Evolutionary conservation across 2,329 filamentous ascomycete genomes (phyloP).

Genomic region (Aspergillus neotritici): DNA sequence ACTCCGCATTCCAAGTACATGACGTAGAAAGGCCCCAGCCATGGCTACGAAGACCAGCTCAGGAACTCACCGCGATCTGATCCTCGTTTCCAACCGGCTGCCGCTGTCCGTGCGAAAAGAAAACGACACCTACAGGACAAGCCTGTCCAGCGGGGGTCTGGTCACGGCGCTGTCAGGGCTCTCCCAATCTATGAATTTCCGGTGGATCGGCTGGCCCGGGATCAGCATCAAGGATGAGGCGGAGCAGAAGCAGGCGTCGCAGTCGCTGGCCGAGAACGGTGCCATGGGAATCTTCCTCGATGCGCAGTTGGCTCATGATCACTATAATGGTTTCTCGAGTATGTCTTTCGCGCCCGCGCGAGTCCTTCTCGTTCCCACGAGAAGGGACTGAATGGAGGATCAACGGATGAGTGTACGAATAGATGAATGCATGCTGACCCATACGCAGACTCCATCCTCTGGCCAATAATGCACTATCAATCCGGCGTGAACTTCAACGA

Average conservation of each 20-base stretch:
- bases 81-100: conserved; percentile 85
- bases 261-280: conserved; percentile 70
- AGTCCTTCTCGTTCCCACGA: background rate
- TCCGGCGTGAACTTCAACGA: conserved; percentile 92
- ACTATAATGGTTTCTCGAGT: conserved; percentile 98
- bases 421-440: background rate
- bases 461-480: conserved; percentile 96
- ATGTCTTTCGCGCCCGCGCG: conserved; percentile 28
- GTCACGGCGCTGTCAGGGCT: conserved; percentile 85
- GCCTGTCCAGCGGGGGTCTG: conserved; percentile 84
- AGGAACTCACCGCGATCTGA: conserved; percentile 21
- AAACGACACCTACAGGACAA: conserved; percentile 75
- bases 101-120: conserved; percentile 86
- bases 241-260: conserved; percentile 63
- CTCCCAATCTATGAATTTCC: conserved; percentile 81
- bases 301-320: conserved; percentile 78
- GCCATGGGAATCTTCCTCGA: conserved; percentile 83
- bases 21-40: too few relatives aligned
- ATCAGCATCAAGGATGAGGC: conserved; percentile 69
- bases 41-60: conserved; percentile 4
- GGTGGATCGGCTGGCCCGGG: conserved; percentile 96
- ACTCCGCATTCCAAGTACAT: background rate
- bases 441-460: conserved; percentile 75
- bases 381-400: too few relatives aligned
- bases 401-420: too few relatives aligned